These are phyloP conservation scores for Mycena amicta DNA, from an alignment of 768 basidiomycete genomes.

Conservation along the genomic window DNA sequence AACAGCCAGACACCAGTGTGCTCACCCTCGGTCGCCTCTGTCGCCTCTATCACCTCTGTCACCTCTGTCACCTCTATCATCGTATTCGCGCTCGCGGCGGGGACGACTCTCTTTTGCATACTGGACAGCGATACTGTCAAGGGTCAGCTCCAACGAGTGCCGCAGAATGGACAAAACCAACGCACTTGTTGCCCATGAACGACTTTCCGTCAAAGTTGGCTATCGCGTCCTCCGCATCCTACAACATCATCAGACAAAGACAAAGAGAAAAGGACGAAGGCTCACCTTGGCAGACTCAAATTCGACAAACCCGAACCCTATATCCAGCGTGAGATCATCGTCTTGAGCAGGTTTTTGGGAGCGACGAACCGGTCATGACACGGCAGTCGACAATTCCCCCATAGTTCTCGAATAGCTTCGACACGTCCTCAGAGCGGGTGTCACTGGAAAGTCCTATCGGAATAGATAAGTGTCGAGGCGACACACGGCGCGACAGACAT, in stretches of 20 bases:
- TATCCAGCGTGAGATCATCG: conserved; percentile 24
- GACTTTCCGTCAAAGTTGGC: conserved; percentile 83
- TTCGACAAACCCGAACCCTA: conserved; percentile 96
- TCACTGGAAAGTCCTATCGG: conserved; percentile 79
- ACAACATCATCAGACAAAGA: conserved; percentile 9
- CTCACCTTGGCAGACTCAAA: conserved; percentile 83
- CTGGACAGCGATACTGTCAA: conserved; percentile 88
- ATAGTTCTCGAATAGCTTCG: conserved; percentile 88
- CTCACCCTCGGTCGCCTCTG: conserved; percentile 3
- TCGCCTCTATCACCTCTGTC: conserved; percentile 46
- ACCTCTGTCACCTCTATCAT: conserved; percentile 44
- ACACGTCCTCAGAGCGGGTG: conserved; percentile 80
- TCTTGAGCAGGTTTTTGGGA: conserved; percentile 18
- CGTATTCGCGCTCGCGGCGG: conserved; percentile 70
- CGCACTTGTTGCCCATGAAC: conserved; percentile 87
- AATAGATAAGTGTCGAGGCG: background rate
- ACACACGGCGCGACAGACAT: conserved; percentile 30
- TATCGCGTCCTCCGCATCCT: conserved; percentile 97
- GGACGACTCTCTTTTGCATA: conserved; percentile 92
- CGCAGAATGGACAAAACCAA: conserved; percentile 3
- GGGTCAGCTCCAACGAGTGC: background rate
- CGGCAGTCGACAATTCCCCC: conserved; percentile 88
- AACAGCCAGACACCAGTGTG: conserved; percentile 8
- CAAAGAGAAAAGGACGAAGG: conserved; percentile 1
- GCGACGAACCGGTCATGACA: conserved; percentile 84